Evolutionary conservation across 768 basidiomycete genomes (phyloP), one percentile per base, ranked within the genome.

Genomic region (Collybiopsis luxurians): DNA sequence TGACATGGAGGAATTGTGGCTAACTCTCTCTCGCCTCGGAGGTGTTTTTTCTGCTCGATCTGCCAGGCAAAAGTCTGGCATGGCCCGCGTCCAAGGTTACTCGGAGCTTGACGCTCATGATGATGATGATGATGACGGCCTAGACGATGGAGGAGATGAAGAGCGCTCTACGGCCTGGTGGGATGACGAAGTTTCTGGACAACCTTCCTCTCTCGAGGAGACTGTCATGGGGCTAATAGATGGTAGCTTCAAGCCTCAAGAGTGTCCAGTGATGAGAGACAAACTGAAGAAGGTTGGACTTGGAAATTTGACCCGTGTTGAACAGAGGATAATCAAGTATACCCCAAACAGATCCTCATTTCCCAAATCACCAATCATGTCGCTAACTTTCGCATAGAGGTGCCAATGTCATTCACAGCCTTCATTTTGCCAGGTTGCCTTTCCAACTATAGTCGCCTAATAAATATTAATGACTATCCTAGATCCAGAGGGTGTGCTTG

Each of bases 121-220:
- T 15, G 77, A 77, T 5, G 61, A 67, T 6, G 76, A 79, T 34
- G 75, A 74, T 55, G 76, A 76, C 39, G 66, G 61, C 12, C 60
- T 68, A 17, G 60, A 69, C 15, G 51, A 56, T n/a, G 42, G 61
- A 13, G 69, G 72, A 7, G 60, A 64, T 1, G 64, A 64, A 2
- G 73, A 78, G 40, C 68, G 69, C 2, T 87, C 86, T n/a, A 70
- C 73, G 19, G 84, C 86, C 1, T 88, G 86, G 85, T 88, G 85
- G 85, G 73, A 71, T n/a, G 86, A 89, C 58, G 76, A 82, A 23
- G 70, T 82, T 28, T 85, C 84, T 48, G 87, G 81, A 2, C 77
- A 75, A 40, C 87, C 87, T 0, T 86, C 86, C 1, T 69, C 74
- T 21, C 70, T 89, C 3, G 85, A 84, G 60, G 87, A 90, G 64